phyloP scores from a whole-genome alignment of 805 yeast species.

The Yarrowia yakushimensis region DNA sequence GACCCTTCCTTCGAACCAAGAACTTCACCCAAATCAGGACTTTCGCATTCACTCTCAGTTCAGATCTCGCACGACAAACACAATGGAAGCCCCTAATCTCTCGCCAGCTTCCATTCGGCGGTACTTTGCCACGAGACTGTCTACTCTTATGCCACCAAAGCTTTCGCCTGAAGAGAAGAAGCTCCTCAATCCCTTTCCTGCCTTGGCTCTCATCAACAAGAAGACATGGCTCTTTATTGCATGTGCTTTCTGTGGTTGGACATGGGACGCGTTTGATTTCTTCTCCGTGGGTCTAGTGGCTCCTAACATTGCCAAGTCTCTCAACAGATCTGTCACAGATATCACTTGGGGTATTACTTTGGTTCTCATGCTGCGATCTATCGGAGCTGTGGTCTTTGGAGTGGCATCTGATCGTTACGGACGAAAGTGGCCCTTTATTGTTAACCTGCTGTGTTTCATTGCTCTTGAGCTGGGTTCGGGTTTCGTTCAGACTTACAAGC shows the following conservation, averaged over 20 bases:
- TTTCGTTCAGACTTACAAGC: constrained; percentile 54
- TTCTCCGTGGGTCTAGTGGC: constrained; percentile 59
- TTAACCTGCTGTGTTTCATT: constrained; percentile 50
- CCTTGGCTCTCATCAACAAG: constrained; percentile 46
- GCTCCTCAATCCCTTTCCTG: constrained; percentile 59
- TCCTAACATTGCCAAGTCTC: constrained; percentile 47
- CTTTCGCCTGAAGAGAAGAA: constrained; percentile 28
- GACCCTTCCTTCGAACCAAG: background rate
- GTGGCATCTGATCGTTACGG: constrained; percentile 58
- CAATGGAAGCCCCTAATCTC: constrained; percentile 30
- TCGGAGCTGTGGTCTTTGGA: constrained; percentile 68
- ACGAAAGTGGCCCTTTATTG: constrained; percentile 61
- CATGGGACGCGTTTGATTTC: constrained; percentile 70
- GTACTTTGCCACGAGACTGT: constrained; percentile 37
- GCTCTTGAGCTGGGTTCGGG: constrained; percentile 64
- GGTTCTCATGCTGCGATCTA: constrained; percentile 67
- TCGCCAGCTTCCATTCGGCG: constrained; percentile 30
- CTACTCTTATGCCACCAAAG: constrained; percentile 36
- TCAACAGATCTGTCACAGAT: constrained; percentile 45
- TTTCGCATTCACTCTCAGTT: background rate
- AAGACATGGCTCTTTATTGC: constrained; percentile 60
- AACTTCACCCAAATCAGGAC: background rate
- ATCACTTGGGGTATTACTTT: constrained; percentile 72
- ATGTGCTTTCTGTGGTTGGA: constrained; percentile 63
- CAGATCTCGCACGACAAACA: background rate